Base-by-base conservation (phyloP, 2,329 filamentous ascomycete species). In the Akanthomyces uredinophilus region DNA sequence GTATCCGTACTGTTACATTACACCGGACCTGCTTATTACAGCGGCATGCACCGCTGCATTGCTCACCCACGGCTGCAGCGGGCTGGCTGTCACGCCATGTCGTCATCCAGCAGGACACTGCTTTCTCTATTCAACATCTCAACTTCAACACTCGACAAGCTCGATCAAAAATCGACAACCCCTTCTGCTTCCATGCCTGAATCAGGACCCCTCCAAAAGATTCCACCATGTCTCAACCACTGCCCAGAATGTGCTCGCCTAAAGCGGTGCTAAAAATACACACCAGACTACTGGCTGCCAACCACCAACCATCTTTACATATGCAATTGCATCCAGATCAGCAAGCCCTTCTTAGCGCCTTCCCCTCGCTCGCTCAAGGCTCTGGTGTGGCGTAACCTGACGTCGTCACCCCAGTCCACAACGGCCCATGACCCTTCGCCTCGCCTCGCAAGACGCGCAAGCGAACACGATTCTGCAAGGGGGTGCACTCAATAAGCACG, bases 201-300 rank as follows among this genome's bases (percentile, higher is more conserved):
- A 29, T 43, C 22, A 54, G 52, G 11, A n/a, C 20, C 32, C 49
- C 55, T 37, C 47, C 39, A 20, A 37, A 44, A 29, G 32, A 44
- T 16, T 24, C 41, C 58, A 39, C 32, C 41, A 35, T 54, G 47
- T 52, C 49, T 52, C 41, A 47, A 46, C 39, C 27, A 35, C 32
- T n/a, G 20, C 20, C 39, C 29, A 53, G 27, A 46, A 29, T 39
- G 41, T 54, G 18, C 35, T 16, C 46, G 29, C 58, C 20, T 46
- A 54, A 47, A 46, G 18, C 41, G 20, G 24, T 60, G 18, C 59
- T 61, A 61, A 61, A 49, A 61, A 54, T 61, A 61, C 59, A 35
- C 59, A 47, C 24, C 18, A 11, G 22, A 56, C 53, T 18, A 35
- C 32, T 35, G 4, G 46, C 53, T 16, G n/a, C n/a, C n/a, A n/a